Evolutionary conservation across 2,329 filamentous ascomycete genomes (phyloP).

Genomic region (Ophiocordyceps camponoti-saundersi): DNA sequence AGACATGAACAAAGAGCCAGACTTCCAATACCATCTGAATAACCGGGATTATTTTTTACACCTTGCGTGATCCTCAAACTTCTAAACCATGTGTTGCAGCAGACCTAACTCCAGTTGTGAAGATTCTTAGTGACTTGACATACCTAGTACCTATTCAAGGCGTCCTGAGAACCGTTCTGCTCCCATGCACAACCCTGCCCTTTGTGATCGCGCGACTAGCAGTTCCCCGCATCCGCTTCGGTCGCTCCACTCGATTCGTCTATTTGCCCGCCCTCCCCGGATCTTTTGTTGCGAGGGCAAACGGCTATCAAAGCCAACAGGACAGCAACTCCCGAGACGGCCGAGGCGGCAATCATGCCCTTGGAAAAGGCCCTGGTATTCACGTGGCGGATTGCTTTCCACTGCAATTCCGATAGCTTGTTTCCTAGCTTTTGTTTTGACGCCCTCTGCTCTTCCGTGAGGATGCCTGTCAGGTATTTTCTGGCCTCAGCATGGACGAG

Average conservation of each 20-base stretch:
- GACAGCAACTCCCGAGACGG: conserved; percentile 21
- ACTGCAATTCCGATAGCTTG: conserved; percentile 11
- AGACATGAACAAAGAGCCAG: not conserved
- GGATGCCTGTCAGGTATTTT: conserved; percentile 10
- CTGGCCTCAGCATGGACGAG: conserved; percentile 19
- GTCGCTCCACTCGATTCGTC: not conserved
- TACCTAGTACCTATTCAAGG: not conserved
- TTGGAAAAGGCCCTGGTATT: conserved; percentile 26
- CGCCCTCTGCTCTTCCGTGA: conserved; percentile 12
- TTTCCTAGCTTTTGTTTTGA: conserved; percentile 8
- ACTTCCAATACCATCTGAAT: not conserved
- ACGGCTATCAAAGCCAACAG: conserved; percentile 22
- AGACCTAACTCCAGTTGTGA: not conserved
- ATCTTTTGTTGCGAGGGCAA: conserved; percentile 7
- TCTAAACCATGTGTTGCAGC: not conserved
- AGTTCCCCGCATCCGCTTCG: not conserved
- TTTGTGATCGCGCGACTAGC: not conserved
- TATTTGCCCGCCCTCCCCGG: no score
- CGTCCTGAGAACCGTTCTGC: not conserved
- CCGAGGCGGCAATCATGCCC: conserved; percentile 28
- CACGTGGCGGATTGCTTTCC: conserved; percentile 15
- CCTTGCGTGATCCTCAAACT: not conserved
- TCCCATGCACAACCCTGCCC: not conserved
- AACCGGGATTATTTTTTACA: not conserved
- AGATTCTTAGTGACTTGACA: not conserved